Base-by-base conservation (phyloP, 2,329 filamentous ascomycete species). In the Fusarium praegraminearum region DNA sequence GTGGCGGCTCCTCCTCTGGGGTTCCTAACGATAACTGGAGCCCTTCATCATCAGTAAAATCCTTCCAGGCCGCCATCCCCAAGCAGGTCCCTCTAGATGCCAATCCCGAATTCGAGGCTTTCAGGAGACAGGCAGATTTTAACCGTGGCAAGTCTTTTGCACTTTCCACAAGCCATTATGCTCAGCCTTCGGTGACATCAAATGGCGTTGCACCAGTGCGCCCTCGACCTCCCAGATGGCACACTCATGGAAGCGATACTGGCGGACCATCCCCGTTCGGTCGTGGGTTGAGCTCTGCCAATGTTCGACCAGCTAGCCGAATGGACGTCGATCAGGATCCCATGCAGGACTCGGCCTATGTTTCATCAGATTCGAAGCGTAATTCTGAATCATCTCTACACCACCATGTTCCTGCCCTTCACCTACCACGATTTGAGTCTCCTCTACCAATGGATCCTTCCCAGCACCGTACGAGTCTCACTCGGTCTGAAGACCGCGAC, bases 71-170 rank as follows among this genome's bases (percentile, higher is more conserved):
- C 18, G 86, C 87, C 4, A 86, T 92, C 11, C 92, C 93, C 4
- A 89, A 89, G 67, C 86, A 90, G 68, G 81, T 93, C 9, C 87
- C 92, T 0, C 81, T 93, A 52, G 91, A 95, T 73, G 88, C 90
- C 35, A 94, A 94, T 73, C 87, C 91, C 9, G 90, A 94, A n/a
- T 95, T 92, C 68, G 93, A 95, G 77, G 91, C 91, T 4, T 95
- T 97, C 77, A 86, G 85, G 72, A 88, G 86, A 68, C 90, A 93
- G 75, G 87, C 89, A n/a, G 92, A 94, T 74, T 84, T 87, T 36
- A 90, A 90, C 71, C 80, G 81, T 44, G 79, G 82, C 50, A 82
- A 78, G 47, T 76, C 80, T 1, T 80, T 80, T 40, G 88, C 78
- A 35, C 78, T 90, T 11, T 79, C 82, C 60, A 77, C 80, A 46